These are phyloP conservation scores for Obba rivulosa DNA, from an alignment of 768 basidiomycete genomes.

Conservation along the genomic window DNA sequence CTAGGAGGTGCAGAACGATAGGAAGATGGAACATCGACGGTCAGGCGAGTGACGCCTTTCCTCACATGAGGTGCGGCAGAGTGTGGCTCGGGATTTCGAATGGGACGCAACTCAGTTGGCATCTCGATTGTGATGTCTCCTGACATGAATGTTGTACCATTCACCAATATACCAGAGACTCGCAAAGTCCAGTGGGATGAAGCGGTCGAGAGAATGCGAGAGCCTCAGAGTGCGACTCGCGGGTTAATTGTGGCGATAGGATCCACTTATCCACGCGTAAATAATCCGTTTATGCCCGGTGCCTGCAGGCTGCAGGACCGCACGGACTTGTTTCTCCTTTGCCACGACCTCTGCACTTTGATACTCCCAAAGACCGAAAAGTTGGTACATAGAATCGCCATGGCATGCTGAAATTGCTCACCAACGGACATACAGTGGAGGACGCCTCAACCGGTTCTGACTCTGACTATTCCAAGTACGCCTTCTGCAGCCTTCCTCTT, in stretches of 20 bases:
- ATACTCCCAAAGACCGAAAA: background rate
- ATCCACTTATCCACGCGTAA: background rate
- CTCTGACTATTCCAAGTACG: slow-evolving; percentile 93
- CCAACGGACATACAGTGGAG: slow-evolving; percentile 57
- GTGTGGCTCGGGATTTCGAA: slow-evolving; percentile 16
- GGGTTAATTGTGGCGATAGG: too few species aligned
- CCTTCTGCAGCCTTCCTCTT: slow-evolving; percentile 13
- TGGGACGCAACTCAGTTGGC: slow-evolving; percentile 22
- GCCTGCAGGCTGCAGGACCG: background rate
- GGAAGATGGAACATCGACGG: slow-evolving; percentile 49
- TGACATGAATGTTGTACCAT: slow-evolving; percentile 7
- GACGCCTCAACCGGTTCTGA: slow-evolving; percentile 90
- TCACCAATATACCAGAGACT: too few species aligned
- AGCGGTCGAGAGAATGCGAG: too few species aligned
- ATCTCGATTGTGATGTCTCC: slow-evolving; percentile 22
- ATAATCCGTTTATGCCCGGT: background rate
- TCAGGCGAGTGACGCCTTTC: slow-evolving; percentile 40
- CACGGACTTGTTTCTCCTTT: background rate
- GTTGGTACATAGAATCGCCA: background rate
- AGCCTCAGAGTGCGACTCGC: too few species aligned
- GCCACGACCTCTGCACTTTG: background rate
- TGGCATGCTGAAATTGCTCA: slow-evolving; percentile 6
- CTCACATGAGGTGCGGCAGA: slow-evolving; percentile 5
- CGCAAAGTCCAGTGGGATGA: too few species aligned
- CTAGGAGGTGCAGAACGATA: slow-evolving; percentile 24